A percentile compares a stretch with the other conserved stretches of the same genome.
phyloP scores from a whole-genome alignment of 805 yeast genomes.

The Starmerella floris region DNA sequence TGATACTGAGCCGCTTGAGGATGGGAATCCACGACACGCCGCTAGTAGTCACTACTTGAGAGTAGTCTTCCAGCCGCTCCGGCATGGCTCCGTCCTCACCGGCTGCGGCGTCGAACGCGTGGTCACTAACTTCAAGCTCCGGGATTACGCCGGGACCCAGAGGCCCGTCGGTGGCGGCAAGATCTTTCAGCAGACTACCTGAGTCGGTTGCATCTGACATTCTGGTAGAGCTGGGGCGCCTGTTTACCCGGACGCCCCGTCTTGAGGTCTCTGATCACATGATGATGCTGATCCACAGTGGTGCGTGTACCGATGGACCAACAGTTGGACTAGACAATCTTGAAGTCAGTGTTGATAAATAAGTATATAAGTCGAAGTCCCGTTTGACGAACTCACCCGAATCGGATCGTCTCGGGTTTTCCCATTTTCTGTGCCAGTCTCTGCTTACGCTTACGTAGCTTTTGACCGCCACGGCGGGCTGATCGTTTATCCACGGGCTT shows the following conservation, averaged over 20 bases:
- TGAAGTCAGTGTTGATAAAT: no score
- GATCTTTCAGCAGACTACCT: not conserved
- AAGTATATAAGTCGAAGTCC: no score
- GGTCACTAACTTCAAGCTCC: not conserved
- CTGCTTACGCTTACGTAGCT: conserved; percentile 68
- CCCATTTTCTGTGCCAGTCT: conserved; percentile 32
- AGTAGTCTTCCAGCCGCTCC: conserved; percentile 4
- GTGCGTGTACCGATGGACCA: no score
- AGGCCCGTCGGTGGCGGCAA: not conserved
- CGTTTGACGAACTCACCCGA: no score
- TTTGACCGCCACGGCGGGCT: conserved; percentile 74
- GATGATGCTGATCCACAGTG: no score
- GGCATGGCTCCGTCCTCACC: not conserved
- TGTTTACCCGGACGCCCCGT: not conserved
- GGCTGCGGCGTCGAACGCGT: not conserved
- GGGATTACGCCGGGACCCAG: not conserved
- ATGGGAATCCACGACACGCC: conserved; percentile 15
- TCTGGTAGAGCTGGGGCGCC: not conserved
- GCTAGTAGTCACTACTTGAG: conserved; percentile 1
- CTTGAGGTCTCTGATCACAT: no score
- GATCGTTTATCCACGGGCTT: conserved; percentile 63
- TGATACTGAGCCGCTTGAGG: conserved; percentile 35
- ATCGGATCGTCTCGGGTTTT: not conserved
- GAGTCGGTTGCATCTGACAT: not conserved
- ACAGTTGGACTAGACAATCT: no score